A percentile compares a stretch with the other conserved stretches of the same genome.
phyloP scores from a whole-genome alignment of 441 rosid genomes.

The Eruca vesicaria region DNA sequence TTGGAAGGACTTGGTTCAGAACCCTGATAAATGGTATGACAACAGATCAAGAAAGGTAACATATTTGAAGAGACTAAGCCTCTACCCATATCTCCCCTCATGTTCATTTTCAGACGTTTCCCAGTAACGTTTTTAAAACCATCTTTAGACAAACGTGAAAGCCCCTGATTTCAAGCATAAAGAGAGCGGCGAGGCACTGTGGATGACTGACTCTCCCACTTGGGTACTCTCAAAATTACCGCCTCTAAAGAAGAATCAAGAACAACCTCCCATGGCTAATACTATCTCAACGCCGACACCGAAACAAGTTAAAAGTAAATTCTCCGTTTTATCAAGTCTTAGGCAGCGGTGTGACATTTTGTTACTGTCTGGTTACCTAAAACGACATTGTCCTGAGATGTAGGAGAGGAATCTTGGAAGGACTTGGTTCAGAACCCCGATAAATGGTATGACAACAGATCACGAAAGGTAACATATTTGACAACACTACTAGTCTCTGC shows the following conservation, averaged over 20 bases:
- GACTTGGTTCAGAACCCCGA: conserved; percentile 32
- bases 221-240: conserved; percentile 62
- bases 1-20: conserved; percentile 34
- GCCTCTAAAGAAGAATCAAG: conserved; percentile 33
- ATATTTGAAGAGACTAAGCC: not conserved
- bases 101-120: not conserved
- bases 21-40: conserved; percentile 37
- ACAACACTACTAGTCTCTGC: not conserved
- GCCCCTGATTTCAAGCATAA: conserved; percentile 68
- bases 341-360: not conserved
- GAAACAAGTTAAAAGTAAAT: conserved; percentile 43
- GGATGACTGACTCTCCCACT: conserved; percentile 51
- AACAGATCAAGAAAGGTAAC: conserved; percentile 29
- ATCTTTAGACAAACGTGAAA: conserved; percentile 39
- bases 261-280: not conserved
- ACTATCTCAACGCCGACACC: not conserved
- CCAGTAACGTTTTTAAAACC: not conserved
- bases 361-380: not conserved
- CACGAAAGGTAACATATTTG: conserved; percentile 20
- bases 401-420: conserved; percentile 38
- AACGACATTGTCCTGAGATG: not conserved
- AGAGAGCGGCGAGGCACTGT: conserved; percentile 52
- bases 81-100: not conserved
- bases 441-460: conserved; percentile 36
- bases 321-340: not conserved